These are phyloP conservation scores for Strobilomyces echinocephalus DNA, from an alignment of 768 basidiomycete genomes.

Conservation along the genomic window DNA sequence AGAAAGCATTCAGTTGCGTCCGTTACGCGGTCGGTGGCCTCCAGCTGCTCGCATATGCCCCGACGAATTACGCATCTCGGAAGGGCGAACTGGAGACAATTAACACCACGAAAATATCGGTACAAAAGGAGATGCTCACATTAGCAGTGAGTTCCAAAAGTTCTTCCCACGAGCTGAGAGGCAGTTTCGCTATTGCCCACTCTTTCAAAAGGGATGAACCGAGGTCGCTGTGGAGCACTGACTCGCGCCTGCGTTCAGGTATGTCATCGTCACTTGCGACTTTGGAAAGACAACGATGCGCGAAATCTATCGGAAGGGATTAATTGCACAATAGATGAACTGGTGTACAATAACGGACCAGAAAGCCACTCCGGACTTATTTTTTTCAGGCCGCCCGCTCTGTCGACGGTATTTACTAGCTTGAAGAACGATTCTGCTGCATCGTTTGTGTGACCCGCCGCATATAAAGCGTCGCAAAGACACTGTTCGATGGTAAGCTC, in stretches of 20 bases:
- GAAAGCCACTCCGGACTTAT: background rate
- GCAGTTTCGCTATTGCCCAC: conserved; percentile 1
- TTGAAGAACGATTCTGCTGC: background rate
- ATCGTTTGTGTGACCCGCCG: background rate
- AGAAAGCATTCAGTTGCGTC: background rate
- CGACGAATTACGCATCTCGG: background rate
- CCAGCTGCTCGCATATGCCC: background rate
- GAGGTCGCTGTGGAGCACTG: too few species aligned
- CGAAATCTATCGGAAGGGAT: background rate
- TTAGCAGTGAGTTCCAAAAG: background rate
- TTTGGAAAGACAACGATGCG: background rate
- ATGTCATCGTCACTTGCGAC: background rate
- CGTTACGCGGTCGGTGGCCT: background rate
- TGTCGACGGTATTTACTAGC: background rate
- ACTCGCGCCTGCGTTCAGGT: too few species aligned
- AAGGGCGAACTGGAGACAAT: background rate
- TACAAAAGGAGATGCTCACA: background rate
- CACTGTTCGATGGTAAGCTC: too few species aligned
- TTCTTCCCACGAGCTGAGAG: background rate
- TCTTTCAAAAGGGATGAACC: background rate
- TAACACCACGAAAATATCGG: too few species aligned
- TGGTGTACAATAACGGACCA: background rate
- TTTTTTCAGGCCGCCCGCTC: background rate
- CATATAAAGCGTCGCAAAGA: too few species aligned
- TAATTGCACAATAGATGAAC: background rate